A percentile compares a stretch with the other conserved stretches of the same genome.
Evolutionary conservation across 768 basidiomycete genomes (phyloP).

Genomic region (Clitopilus passeckerianus): DNA sequence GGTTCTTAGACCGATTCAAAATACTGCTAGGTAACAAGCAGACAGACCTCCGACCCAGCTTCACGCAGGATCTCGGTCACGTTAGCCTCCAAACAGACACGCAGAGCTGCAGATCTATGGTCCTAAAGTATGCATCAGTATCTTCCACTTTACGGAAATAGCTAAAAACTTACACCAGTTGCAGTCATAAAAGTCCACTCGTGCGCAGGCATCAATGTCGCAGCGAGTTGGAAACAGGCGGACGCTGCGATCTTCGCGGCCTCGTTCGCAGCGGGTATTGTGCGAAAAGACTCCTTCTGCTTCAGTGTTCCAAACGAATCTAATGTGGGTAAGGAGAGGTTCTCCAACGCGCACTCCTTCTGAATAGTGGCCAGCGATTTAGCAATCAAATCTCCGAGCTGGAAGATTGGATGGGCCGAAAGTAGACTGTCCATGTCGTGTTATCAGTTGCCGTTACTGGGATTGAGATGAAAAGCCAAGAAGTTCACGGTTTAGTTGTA

Average conservation of each 20-base stretch:
- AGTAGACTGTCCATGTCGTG: no score
- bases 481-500: no score
- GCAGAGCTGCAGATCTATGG: conserved; percentile 16
- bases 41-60: conserved; percentile 21
- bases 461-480: no score
- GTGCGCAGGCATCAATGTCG: conserved; percentile 7
- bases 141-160: background rate
- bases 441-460: no score
- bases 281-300: background rate
- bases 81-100: conserved; percentile 21
- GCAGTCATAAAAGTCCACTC: conserved; percentile 5
- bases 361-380: background rate
- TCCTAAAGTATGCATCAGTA: conserved; percentile 2
- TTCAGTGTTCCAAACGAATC: background rate
- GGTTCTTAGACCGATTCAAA: background rate
- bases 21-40: no score
- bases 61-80: conserved; percentile 31
- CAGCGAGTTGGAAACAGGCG: conserved; percentile 9
- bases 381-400: background rate
- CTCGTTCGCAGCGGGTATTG: background rate
- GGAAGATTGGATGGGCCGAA: background rate
- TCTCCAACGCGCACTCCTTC: background rate
- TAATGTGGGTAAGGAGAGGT: background rate
- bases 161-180: conserved; percentile 6
- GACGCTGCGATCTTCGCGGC: conserved; percentile 7